Evolutionary conservation across 495 filamentous ascomycete genomes (phyloP), one percentile per base, ranked within the genome.

Genomic region (Hapsidospora chrysogenum): DNA sequence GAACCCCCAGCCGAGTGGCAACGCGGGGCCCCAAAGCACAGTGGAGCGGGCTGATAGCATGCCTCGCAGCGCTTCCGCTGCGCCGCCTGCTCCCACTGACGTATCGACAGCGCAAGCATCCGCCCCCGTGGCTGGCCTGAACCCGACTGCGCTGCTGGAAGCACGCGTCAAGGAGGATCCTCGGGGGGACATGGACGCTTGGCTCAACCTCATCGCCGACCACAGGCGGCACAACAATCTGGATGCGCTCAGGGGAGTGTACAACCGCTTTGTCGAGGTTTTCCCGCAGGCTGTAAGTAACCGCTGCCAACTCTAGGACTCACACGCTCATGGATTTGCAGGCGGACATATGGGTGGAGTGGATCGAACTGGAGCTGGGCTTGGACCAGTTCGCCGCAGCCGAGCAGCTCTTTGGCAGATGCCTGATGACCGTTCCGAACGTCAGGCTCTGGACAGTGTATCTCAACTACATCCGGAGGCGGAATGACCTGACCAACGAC

Each of bases 401-500:
- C 19, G 92, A 96, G 55, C 64, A 70, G 29, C 79, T 96, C 18
- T 92, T 97, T 53, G 68, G 63, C 38, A 70, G 68, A 36, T 80
- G 72, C 29, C 70, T 97, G 29, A 55, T 80, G 39, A 58, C 64
- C 15, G 73, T 82, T 10, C 80, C 78, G 13, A 78, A 85, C 52
- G 74, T 95, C 20, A 68, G 76, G 33, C 71, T 97, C 6, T 97
- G 86, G 87, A 80, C 74, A 13, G 68, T 78, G n/a, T 97, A 97
- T 51, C 65, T 97, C 23, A 80, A 92, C 53, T 95, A 96, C 52
- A 75, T 96, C 41, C 86, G 92, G 35, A 83, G 89, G 13, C 67
- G 76, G 34, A 86, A 96, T 49, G 81, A 89, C 40, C 58, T 95
- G 29, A 87, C 74, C 40, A 36, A 36, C 11, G 89, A 95, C 49